Percentiles rank a stretch among this genome's conserved stretches.
These are phyloP conservation scores for Naganishia vaughanmartiniae DNA, from an alignment of 768 basidiomycete genomes.

Conservation along the genomic window DNA sequence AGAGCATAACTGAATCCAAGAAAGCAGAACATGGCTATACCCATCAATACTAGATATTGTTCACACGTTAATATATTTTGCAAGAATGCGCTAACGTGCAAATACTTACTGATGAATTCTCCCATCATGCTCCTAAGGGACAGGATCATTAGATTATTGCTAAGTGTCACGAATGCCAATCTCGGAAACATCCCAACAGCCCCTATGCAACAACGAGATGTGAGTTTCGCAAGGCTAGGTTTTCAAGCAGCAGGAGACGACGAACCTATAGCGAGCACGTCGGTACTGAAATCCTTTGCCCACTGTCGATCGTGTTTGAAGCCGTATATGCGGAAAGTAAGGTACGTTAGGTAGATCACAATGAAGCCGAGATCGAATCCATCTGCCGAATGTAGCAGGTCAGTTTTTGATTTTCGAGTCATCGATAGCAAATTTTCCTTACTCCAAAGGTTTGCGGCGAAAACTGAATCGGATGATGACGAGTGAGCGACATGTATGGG, in stretches of 20 bases:
- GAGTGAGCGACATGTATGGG: neutral
- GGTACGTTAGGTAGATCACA: slow-evolving; percentile 73
- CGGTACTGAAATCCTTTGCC: slow-evolving; percentile 70
- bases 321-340: slow-evolving; percentile 73
- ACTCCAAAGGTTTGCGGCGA: slow-evolving; percentile 46
- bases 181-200: slow-evolving; percentile 88
- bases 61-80: neutral
- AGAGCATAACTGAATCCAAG: slow-evolving; percentile 88
- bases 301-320: slow-evolving; percentile 63
- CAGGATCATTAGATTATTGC: slow-evolving; percentile 58
- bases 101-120: slow-evolving; percentile 62
- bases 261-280: slow-evolving; percentile 74
- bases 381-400: slow-evolving; percentile 46
- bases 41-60: slow-evolving; percentile 43
- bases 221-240: neutral
- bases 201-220: slow-evolving; percentile 34
- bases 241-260: neutral
- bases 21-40: slow-evolving; percentile 59
- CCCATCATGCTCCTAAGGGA: slow-evolving; percentile 78
- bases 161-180: slow-evolving; percentile 84
- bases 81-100: slow-evolving; percentile 37
- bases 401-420: no score
- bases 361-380: slow-evolving; percentile 92
- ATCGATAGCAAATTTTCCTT: slow-evolving; percentile 12
- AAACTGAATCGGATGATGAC: slow-evolving; percentile 33